Percentiles rank a stretch among this genome's conserved stretches.
These are phyloP conservation scores for Mollisiaceae sp. DNA, from an alignment of 2,329 filamentous ascomycete genomes.

Conservation along the genomic window DNA sequence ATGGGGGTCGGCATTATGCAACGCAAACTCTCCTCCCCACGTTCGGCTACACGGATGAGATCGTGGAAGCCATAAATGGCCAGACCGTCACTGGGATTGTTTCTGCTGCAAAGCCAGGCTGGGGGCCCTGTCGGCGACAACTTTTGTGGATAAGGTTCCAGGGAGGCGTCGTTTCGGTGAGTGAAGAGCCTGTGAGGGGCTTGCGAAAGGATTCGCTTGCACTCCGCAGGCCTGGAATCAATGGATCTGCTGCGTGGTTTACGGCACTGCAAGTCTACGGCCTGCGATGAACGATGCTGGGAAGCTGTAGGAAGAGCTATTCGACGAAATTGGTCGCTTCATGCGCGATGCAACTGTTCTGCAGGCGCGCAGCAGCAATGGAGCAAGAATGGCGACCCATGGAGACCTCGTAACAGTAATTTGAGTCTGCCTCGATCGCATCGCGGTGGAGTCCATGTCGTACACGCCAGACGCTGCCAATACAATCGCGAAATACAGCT, in stretches of 20 bases:
- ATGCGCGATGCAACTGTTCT: constrained; percentile 1
- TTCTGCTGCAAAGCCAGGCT: neutral
- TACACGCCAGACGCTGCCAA: neutral
- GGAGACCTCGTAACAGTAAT: neutral
- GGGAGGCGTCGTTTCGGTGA: neutral
- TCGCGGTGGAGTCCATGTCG: constrained; percentile 3
- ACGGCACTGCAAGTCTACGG: constrained; percentile 13
- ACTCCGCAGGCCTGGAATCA: neutral
- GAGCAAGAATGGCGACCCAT: neutral
- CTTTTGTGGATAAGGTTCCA: constrained; percentile 3
- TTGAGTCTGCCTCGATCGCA: constrained; percentile 1
- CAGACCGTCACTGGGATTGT: constrained; percentile 5
- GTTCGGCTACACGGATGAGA: constrained; percentile 8
- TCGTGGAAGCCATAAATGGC: neutral
- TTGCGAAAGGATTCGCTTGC: neutral
- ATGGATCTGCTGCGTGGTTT: constrained; percentile 1
- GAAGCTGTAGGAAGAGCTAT: neutral
- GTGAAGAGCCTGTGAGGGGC: constrained; percentile 5
- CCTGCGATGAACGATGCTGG: neutral
- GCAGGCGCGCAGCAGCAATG: neutral
- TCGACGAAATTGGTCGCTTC: constrained; percentile 9
- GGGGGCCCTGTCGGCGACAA: neutral
- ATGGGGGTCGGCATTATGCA: neutral
- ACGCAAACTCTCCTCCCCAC: neutral
- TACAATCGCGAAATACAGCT: constrained; percentile 6